Evolutionary conservation across 768 basidiomycete genomes (phyloP).

Genomic region (Tephrocybe rancida): DNA sequence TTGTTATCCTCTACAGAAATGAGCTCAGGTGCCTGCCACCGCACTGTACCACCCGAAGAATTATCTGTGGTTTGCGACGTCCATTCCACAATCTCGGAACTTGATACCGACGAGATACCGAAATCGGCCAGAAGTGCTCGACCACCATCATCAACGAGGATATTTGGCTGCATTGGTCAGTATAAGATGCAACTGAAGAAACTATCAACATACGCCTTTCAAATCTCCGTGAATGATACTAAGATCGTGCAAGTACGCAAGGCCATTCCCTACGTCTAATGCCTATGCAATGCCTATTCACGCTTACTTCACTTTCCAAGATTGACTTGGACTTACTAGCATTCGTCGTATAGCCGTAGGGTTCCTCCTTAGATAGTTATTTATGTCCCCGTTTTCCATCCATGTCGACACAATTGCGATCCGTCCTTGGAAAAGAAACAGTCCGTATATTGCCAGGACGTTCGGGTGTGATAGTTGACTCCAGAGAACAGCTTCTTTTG

Average conservation of each 20-base stretch:
- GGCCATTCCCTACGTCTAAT: neutral
- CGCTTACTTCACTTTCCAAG: no score
- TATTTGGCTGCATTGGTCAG: neutral
- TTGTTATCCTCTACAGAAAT: neutral
- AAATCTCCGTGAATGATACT: no score
- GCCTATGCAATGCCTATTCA: neutral
- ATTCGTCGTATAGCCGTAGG: neutral
- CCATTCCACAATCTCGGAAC: neutral
- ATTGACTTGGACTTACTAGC: neutral
- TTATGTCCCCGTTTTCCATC: no score
- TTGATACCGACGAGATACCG: neutral
- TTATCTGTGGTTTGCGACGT: neutral
- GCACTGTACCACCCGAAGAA: neutral
- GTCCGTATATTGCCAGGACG: no score
- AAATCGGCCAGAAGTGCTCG: no score
- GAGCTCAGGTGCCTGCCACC: slow-evolving; percentile 14
- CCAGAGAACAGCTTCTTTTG: no score
- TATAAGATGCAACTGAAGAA: neutral
- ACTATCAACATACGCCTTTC: no score
- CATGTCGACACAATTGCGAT: no score
- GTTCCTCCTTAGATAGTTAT: no score
- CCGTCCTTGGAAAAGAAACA: no score
- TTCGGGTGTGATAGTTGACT: no score
- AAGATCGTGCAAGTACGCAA: neutral
- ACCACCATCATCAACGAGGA: neutral